Conservation (phyloP, 176 grass and related monocot genomes). For the Chrysopogon serrulatus region DNA sequence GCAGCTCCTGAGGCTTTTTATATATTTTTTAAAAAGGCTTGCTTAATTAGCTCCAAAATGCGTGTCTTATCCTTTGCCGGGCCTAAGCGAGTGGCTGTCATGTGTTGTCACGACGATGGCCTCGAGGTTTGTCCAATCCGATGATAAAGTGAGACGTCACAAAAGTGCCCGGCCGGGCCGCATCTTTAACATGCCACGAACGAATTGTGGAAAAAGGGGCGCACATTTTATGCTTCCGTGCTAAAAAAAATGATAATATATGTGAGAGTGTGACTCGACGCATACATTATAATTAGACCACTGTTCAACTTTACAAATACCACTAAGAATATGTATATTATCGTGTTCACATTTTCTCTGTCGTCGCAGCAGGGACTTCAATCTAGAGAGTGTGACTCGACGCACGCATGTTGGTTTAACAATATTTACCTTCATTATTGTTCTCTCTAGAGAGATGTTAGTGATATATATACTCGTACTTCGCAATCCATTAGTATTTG, state of each 20-base stretch:
- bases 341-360: neutral
- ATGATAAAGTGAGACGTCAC: slow-evolving; percentile 51
- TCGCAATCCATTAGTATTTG: too few relatives aligned
- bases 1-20: neutral
- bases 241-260: neutral
- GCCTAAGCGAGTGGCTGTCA: slow-evolving; percentile 24
- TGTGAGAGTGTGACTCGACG: neutral
- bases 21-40: neutral
- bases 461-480: neutral
- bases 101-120: slow-evolving; percentile 26
- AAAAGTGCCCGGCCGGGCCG: slow-evolving; percentile 5
- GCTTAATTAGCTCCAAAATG: slow-evolving; percentile 13
- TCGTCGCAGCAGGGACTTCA: too few relatives aligned
- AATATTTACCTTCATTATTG: neutral
- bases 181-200: slow-evolving; percentile 14
- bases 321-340: neutral
- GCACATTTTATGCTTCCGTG: neutral
- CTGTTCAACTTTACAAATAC: neutral
- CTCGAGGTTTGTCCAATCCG: slow-evolving; percentile 44
- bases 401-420: neutral
- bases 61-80: neutral
- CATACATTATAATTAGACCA: neutral
- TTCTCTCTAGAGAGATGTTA: neutral
- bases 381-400: too few relatives aligned
- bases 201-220: neutral